Base-by-base conservation (phyloP, 805 yeast genomes). In the Saccharomyces eubayanus region DNA sequence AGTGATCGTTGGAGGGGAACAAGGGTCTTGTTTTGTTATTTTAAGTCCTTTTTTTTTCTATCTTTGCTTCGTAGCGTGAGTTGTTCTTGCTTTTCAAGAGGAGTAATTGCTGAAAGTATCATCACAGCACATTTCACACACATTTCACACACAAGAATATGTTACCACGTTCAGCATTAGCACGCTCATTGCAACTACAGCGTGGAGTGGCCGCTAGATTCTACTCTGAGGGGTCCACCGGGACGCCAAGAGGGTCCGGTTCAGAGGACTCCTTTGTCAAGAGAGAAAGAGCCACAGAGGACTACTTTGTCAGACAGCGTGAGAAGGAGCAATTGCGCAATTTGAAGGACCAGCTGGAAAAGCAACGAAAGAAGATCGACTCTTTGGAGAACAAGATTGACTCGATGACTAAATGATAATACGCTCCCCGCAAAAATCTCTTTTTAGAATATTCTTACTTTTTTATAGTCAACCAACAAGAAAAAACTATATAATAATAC, bases 281-380 rank as follows among this genome's bases (percentile, higher is more conserved):
- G 71, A 90, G 96, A 72, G 99, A 94, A 79, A 85, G 81, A 74
- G 96, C 96, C 59, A 84, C 84, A 69, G 99, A 92, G 77, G 89
- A 86, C 70, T 78, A 76, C 65, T 91, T 83, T 77, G 77, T 90
- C 73, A 88, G 82, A 74, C 84, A 89, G 75, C 96, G 87, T 69
- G 96, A 92, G 77, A 86, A 85, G 69, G 96, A 89, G 72, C 89
- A 86, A 77, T 77, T 90, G 70, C 83, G 81, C 67, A 79, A 80
- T 50, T 81, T 90, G 71, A 85, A 77, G 71, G 89, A 86, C 70
- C 81, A 85, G 66, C 78, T 90, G 71, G 81, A 84, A 72, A 77
- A 86, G 74, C 94, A 84, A 70, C 84, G 83, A 77, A 77, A 80
- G 58, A 79, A 82, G 66, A 69, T 83, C 61, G 77, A 78, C 56